These are phyloP conservation scores for Silene latifolia DNA, from an alignment of 148 eudicot genomes.

Conservation along the genomic window DNA sequence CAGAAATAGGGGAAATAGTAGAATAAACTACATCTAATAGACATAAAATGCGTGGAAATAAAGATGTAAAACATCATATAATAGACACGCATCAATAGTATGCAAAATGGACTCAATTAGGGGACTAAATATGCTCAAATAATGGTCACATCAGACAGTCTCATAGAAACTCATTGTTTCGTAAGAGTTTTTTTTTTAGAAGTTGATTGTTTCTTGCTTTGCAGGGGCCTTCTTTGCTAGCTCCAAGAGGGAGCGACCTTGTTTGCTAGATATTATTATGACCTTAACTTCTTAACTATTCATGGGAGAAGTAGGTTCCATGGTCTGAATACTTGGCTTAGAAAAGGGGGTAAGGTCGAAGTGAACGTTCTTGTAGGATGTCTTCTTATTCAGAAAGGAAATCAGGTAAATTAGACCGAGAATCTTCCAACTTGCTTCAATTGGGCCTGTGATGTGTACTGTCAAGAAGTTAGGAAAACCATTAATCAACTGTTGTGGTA, in stretches of 20 bases:
- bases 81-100: too few relatives aligned
- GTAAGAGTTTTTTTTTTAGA: too few relatives aligned
- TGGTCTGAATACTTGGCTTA: constrained; percentile 90
- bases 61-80: too few relatives aligned
- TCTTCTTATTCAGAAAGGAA: constrained; percentile 97
- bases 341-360: constrained; percentile 86
- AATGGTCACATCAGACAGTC: too few relatives aligned
- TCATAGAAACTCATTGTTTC: too few relatives aligned
- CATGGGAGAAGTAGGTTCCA: constrained; percentile 97
- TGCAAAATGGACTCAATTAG: too few relatives aligned
- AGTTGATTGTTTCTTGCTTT: constrained; percentile 17
- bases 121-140: too few relatives aligned
- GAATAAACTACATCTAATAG: too few relatives aligned
- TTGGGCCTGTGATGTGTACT: not conserved
- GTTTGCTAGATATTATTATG: constrained; percentile 98
- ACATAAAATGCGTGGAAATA: too few relatives aligned
- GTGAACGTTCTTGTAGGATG: constrained; percentile 96
- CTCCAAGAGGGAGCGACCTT: constrained; percentile 98
- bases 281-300: constrained; percentile 91
- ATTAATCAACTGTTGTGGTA: not conserved
- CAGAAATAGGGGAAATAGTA: too few relatives aligned
- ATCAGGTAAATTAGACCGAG: constrained; percentile 50
- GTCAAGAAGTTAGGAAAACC: not conserved
- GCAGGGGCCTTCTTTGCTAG: constrained; percentile 96
- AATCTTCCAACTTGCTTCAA: not conserved